Percentiles rank a stretch among this genome's conserved stretches.
These are phyloP conservation scores for Melanomma pulvis-pyrius DNA, from an alignment of 495 filamentous ascomycete species.

Conservation along the genomic window DNA sequence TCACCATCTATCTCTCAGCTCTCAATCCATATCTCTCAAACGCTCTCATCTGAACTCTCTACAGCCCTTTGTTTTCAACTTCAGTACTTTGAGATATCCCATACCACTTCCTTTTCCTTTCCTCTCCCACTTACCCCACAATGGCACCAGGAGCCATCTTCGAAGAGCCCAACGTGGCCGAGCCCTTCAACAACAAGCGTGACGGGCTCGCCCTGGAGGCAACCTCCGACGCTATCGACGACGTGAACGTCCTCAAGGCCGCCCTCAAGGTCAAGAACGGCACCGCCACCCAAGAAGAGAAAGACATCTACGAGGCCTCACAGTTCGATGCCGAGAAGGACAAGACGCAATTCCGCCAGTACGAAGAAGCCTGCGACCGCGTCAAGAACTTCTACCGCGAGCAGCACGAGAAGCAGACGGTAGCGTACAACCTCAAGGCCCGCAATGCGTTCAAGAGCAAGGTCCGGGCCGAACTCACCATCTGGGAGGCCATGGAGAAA, in stretches of 20 bases:
- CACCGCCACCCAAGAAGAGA: constrained; percentile 49
- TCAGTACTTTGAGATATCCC: constrained; percentile 19
- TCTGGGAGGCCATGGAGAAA: constrained; percentile 91
- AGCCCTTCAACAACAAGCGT: constrained; percentile 48
- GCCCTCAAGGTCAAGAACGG: constrained; percentile 50
- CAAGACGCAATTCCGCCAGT: constrained; percentile 79
- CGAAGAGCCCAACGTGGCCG: constrained; percentile 41
- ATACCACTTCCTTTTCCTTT: neutral
- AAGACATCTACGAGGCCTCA: constrained; percentile 62
- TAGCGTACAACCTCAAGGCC: constrained; percentile 78
- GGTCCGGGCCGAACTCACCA: constrained; percentile 71
- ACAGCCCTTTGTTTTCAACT: neutral
- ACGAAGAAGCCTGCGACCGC: constrained; percentile 74
- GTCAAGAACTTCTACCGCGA: constrained; percentile 83
- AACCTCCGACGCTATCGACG: constrained; percentile 78
- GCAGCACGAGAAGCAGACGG: constrained; percentile 82
- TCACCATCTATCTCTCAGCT: neutral
- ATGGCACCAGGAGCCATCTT: constrained; percentile 45
- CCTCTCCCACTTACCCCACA: constrained; percentile 4
- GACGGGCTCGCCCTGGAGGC: constrained; percentile 77
- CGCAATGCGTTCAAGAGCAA: constrained; percentile 70
- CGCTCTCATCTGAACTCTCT: neutral
- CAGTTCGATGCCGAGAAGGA: constrained; percentile 76
- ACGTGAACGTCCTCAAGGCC: constrained; percentile 75
- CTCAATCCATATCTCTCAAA: neutral